A percentile compares a stretch with the other conserved stretches of the same genome.
These are phyloP conservation scores for Lophiostoma macrostomum DNA, from an alignment of 495 filamentous ascomycete genomes.

Conservation along the genomic window DNA sequence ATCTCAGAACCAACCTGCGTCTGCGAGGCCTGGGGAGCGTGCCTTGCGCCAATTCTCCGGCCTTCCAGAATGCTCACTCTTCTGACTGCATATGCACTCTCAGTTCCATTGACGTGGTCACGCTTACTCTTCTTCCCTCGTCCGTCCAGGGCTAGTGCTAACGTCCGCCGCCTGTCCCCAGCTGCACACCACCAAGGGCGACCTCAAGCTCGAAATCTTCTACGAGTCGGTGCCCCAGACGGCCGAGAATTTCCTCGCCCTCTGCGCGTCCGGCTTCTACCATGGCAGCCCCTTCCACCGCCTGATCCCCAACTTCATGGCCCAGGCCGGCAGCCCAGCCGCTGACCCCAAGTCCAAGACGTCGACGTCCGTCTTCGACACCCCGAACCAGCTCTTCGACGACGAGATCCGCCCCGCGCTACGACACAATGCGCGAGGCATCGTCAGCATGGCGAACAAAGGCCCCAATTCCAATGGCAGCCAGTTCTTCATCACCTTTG, in stretches of 20 bases:
- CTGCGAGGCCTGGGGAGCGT: too few relatives aligned
- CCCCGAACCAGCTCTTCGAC: constrained; percentile 60
- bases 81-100: constrained; percentile 13
- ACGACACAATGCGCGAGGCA: constrained; percentile 79
- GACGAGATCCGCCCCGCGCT: constrained; percentile 89
- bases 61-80: neutral
- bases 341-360: constrained; percentile 61
- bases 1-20: too few relatives aligned
- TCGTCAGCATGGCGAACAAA: constrained; percentile 92
- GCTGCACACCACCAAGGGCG: constrained; percentile 84
- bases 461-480: constrained; percentile 80
- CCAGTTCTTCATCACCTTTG: constrained; percentile 91
- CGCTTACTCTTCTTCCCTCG: neutral
- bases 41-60: neutral
- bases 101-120: constrained; percentile 1
- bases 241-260: constrained; percentile 86
- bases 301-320: constrained; percentile 82
- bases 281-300: constrained; percentile 88
- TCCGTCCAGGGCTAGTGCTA: neutral
- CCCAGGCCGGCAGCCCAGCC: constrained; percentile 81
- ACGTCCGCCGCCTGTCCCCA: constrained; percentile 49
- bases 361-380: constrained; percentile 78
- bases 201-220: constrained; percentile 94
- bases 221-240: constrained; percentile 93
- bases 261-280: constrained; percentile 88